Base-by-base conservation (phyloP, 192 early-diverging fungal species). In the Gonapodya sp. region DNA sequence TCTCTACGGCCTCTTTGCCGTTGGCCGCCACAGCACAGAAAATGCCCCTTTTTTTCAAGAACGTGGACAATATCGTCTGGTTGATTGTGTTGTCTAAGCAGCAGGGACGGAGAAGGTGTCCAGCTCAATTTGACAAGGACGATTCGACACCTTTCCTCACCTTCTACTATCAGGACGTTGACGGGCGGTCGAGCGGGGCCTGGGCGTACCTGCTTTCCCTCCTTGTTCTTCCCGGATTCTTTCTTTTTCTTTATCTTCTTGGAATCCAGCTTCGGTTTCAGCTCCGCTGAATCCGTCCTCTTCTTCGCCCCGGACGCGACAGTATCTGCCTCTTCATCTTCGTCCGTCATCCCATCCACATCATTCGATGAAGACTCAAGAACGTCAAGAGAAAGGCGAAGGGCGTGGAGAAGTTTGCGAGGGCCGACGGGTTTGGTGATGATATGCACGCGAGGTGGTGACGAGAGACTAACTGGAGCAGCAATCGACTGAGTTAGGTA, bases 101-200 rank as follows among this genome's bases (percentile, higher is more conserved):
- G 78, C 33, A 34, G 36, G 35, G 35, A 34, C 18, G 73, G 82
- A 73, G 81, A 36, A 78, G 34, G 36, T 79, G n/a, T 74, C 73
- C 8, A 79, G 34, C 37, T 35, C 75, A 78, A 37, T 31, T 81
- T 24, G 73, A 31, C 18, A 31, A 36, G 14, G 35, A 35, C 24
- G 34, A 32, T 16, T 14, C 30, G 35, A 2, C 1, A 37, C n/a
- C 31, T 2, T 77, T 31, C 2, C 34, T 73, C 85, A 91, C 90
- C 90, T 87, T 95, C 94, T 0, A 94, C 94, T 36, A 95, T 91
- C 34, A 95, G 83, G 18, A 95, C 93, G 78, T 93, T 93, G 80
- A 95, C 88, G 31, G 90, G 88, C 1, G 89, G 89, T 81, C 88
- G 90, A 30, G 85, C 84, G 36, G 0, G 2, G 80, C 2, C 31